Conservation (phyloP, 108 stramenopile species). For the Skeletonema tropicum region DNA sequence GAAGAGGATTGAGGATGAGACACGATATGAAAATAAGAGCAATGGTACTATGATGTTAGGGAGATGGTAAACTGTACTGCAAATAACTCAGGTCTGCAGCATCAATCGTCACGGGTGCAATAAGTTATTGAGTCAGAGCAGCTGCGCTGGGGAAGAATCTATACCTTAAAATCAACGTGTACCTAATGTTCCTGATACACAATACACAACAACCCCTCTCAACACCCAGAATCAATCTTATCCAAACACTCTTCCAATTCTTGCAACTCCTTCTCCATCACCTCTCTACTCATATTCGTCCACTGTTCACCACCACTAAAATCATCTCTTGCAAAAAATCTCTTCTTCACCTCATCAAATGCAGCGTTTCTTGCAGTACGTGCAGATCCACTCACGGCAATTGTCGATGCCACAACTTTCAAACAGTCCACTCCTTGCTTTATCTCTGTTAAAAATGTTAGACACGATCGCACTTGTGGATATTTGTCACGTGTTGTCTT, state of each 20-base stretch:
- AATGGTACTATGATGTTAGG: no score
- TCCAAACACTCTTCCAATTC: constrained; percentile 32
- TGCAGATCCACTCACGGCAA: constrained; percentile 67
- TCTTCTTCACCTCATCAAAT: constrained; percentile 37
- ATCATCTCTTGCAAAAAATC: constrained; percentile 21
- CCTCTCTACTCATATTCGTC: constrained; percentile 20
- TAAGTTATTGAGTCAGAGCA: no score
- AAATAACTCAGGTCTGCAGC: no score
- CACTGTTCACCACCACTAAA: constrained; percentile 5
- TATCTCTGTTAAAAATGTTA: constrained; percentile 52
- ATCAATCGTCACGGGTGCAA: no score
- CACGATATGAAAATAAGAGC: no score
- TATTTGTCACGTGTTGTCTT: constrained; percentile 60
- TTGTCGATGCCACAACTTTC: constrained; percentile 55
- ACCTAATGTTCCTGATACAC: no score
- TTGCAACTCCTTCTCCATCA: constrained; percentile 18
- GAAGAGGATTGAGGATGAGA: no score
- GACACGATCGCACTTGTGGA: constrained; percentile 47
- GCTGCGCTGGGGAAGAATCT: not conserved
- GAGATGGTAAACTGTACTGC: no score
- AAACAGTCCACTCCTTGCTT: constrained; percentile 22
- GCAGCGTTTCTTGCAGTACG: constrained; percentile 68
- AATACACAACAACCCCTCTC: not conserved
- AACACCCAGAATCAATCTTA: constrained; percentile 37
- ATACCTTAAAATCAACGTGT: no score